Conservation (phyloP, 2,329 filamentous ascomycete species). For the Chaetomium sp. region DNA sequence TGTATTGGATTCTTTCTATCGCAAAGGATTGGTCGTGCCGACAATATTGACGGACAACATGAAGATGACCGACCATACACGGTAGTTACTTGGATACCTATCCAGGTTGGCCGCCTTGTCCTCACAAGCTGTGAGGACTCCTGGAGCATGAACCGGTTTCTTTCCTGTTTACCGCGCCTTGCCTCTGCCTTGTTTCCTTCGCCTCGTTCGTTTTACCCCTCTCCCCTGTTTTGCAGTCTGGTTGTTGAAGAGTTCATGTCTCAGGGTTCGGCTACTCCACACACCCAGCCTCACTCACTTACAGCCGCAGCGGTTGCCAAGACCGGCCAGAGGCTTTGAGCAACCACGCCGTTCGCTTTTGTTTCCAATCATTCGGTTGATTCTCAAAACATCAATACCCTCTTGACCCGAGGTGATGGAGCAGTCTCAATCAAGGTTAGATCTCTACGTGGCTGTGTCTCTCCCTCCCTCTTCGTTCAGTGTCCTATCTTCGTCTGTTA, state of each 20-base stretch:
- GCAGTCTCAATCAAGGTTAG: background rate
- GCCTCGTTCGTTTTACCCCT: background rate
- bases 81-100: no score
- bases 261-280: background rate
- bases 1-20: no score
- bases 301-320: constrained; percentile 7
- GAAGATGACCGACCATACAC: no score
- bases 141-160: background rate
- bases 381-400: background rate
- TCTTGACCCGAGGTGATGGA: background rate
- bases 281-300: background rate
- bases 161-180: background rate
- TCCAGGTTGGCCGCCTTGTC: no score
- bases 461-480: background rate
- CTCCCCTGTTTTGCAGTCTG: background rate
- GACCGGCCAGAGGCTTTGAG: background rate
- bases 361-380: background rate
- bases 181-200: background rate
- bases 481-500: background rate
- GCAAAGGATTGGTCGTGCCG: no score
- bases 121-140: no score
- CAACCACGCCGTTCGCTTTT: constrained; percentile 7
- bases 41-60: no score
- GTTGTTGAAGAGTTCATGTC: background rate
- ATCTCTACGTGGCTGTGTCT: background rate